phyloP scores from a whole-genome alignment of 768 basidiomycete species.

The Harrya chromipes region DNA sequence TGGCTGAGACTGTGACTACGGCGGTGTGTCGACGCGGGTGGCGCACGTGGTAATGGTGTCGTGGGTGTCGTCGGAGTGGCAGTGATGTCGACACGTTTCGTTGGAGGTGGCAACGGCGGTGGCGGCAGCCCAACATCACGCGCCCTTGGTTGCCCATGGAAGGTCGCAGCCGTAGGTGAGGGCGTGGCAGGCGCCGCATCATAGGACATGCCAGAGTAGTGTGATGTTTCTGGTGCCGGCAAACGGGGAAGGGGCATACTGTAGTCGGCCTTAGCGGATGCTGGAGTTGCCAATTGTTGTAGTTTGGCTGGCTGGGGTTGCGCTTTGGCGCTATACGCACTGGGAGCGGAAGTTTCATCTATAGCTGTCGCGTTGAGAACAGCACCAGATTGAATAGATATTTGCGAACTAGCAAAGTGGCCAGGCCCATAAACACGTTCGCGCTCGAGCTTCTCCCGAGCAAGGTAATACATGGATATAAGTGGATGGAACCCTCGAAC shows the following conservation, averaged over 20 bases:
- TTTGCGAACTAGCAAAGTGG: conserved; percentile 89
- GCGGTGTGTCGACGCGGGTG: conserved; percentile 75
- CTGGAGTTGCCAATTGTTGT: conserved; percentile 20
- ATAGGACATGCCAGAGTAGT: conserved; percentile 81
- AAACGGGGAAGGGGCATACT: conserved; percentile 80
- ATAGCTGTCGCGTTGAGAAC: conserved; percentile 13
- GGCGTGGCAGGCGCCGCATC: conserved; percentile 47
- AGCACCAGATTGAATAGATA: conserved; percentile 49
- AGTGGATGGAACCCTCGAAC: conserved; percentile 93
- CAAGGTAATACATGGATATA: conserved; percentile 94
- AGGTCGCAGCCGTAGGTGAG: conserved; percentile 57
- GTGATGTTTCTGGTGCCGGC: conserved; percentile 77
- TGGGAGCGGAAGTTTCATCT: conserved; percentile 20
- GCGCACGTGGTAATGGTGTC: conserved; percentile 55
- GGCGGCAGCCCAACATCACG: conserved; percentile 57
- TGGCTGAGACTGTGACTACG: conserved; percentile 84
- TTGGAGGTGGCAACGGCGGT: conserved; percentile 22
- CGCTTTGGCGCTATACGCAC: conserved; percentile 24
- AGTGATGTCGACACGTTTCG: conserved; percentile 32
- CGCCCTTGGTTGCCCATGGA: conserved; percentile 61
- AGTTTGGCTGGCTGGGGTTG: conserved; percentile 30
- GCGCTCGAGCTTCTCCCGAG: conserved; percentile 92
- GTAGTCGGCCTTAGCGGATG: conserved; percentile 60
- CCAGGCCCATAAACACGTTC: conserved; percentile 93
- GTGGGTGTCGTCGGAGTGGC: conserved; percentile 26